phyloP scores from a whole-genome alignment of 2,329 filamentous ascomycete species.

The Pseudogymnoascus sp. region DNA sequence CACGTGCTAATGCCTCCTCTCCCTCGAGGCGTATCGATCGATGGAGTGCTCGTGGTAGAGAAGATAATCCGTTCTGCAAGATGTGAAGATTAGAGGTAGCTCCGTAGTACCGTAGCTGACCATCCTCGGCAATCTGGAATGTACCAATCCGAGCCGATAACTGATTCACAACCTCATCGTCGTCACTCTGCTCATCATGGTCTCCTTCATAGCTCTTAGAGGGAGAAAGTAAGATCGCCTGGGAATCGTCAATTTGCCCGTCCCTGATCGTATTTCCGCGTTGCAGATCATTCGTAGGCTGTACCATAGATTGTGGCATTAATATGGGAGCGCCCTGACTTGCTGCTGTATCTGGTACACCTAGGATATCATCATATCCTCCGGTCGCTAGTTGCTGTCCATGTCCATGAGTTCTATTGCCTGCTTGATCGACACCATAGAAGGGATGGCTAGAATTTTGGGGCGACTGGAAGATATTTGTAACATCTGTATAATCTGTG shows the following conservation, averaged over 20 bases:
- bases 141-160: conserved; percentile 11
- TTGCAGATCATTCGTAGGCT: not conserved
- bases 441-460: not conserved
- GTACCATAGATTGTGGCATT: not conserved
- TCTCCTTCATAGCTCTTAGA: not conserved
- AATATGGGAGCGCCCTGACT: not conserved
- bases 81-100: conserved; percentile 15
- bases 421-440: not conserved
- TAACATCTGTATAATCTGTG: not conserved
- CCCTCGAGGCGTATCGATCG: conserved; percentile 11
- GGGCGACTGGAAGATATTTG: not conserved
- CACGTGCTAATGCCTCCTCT: conserved; percentile 8
- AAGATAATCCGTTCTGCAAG: conserved; percentile 9
- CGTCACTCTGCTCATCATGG: not conserved
- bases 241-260: not conserved
- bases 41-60: not conserved
- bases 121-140: conserved; percentile 15
- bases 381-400: not conserved
- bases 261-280: not conserved
- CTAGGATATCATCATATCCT: not conserved
- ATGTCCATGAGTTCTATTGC: not conserved
- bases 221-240: not conserved
- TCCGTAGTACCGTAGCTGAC: conserved; percentile 15
- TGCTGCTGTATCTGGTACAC: not conserved
- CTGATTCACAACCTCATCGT: conserved; percentile 14